These are phyloP conservation scores for Ballota nigra DNA, from an alignment of 257 asterid genomes.

Conservation along the genomic window DNA sequence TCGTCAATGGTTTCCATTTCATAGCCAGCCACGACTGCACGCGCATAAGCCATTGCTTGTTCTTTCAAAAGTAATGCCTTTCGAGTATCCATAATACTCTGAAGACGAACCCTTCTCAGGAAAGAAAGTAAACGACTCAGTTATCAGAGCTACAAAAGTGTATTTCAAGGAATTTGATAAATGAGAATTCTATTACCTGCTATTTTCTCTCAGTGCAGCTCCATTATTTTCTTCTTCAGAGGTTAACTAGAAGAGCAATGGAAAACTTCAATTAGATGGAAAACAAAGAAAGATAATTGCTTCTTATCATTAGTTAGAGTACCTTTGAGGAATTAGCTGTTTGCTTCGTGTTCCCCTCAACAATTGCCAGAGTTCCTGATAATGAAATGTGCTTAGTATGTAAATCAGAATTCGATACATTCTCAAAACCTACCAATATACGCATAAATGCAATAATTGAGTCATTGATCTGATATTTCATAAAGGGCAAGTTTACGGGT, in stretches of 20 bases:
- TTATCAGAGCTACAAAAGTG: not conserved
- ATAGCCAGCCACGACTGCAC: conserved; percentile 90
- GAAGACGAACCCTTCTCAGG: conserved; percentile 56
- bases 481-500: not conserved
- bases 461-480: not conserved
- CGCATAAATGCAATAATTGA: not conserved
- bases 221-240: conserved; percentile 48
- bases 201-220: conserved; percentile 54
- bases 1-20: conserved; percentile 67
- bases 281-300: conserved; percentile 1
- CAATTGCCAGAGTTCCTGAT: conserved; percentile 38
- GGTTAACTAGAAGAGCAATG: conserved; percentile 35
- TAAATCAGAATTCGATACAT: not conserved
- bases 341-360: conserved; percentile 49
- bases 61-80: conserved; percentile 76
- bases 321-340: conserved; percentile 48
- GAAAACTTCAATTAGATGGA: conserved; percentile 16
- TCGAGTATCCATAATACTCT: conserved; percentile 69
- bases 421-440: not conserved
- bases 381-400: conserved; percentile 21
- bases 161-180: not conserved
- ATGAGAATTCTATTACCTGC: conserved; percentile 49
- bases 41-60: conserved; percentile 92
- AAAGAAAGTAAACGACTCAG: conserved; percentile 22
- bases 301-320: conserved; percentile 6